phyloP scores from a whole-genome alignment of 202 grass and related monocot genomes.

The Saccharum hybrid region DNA sequence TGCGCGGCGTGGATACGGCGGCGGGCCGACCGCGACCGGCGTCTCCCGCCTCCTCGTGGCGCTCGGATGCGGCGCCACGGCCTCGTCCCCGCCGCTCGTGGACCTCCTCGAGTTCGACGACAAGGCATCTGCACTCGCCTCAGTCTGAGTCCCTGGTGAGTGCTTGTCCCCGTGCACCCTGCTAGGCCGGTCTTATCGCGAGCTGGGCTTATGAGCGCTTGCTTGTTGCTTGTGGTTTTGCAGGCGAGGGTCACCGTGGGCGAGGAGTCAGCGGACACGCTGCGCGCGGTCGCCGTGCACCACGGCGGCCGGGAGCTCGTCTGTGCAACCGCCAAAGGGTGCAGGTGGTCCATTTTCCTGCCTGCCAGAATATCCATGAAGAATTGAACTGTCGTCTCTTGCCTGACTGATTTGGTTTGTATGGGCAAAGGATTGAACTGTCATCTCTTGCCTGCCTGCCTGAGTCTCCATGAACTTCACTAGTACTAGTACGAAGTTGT shows the following conservation, averaged over 20 bases:
- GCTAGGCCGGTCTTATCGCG: not conserved
- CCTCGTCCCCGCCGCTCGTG: constrained; percentile 51
- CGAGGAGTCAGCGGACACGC: constrained; percentile 44
- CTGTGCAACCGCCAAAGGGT: constrained; percentile 67
- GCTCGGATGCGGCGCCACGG: constrained; percentile 45
- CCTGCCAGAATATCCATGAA: too few species aligned
- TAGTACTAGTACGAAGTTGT: too few species aligned
- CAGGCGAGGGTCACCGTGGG: constrained; percentile 49
- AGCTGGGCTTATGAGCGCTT: not conserved
- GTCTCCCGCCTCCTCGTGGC: constrained; percentile 46
- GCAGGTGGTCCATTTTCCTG: constrained; percentile 52
- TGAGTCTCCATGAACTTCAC: too few species aligned
- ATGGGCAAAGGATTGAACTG: too few species aligned
- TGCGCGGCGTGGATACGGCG: constrained; percentile 72
- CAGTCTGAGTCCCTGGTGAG: constrained; percentile 65
- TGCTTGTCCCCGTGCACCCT: not conserved
- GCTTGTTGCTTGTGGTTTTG: not conserved
- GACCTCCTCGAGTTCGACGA: constrained; percentile 72
- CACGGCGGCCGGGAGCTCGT: constrained; percentile 66
- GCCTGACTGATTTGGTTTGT: too few species aligned
- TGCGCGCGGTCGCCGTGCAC: constrained; percentile 66
- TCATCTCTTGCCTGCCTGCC: too few species aligned
- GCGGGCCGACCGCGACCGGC: not conserved
- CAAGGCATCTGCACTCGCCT: constrained; percentile 53
- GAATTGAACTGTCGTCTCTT: too few species aligned